A percentile compares a stretch with the other conserved stretches of the same genome.
These are phyloP conservation scores for Ceratocystis destructans DNA, from an alignment of 2,329 filamentous ascomycete species.

Conservation along the genomic window DNA sequence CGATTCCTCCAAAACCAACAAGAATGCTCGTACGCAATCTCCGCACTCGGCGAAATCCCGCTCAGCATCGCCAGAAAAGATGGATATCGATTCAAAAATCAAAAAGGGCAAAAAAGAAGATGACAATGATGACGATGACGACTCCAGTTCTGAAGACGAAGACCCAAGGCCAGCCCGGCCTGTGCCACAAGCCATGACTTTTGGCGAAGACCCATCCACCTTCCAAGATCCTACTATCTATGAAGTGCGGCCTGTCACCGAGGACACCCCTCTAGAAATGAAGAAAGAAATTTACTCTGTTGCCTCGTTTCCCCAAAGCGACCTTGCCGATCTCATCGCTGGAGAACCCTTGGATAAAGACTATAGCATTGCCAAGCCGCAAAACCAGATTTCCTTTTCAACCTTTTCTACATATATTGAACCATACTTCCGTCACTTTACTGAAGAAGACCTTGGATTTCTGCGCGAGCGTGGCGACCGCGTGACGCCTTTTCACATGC, in stretches of 20 bases:
- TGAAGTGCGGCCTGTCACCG: conserved; percentile 69
- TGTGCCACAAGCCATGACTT: conserved; percentile 70
- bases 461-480: conserved; percentile 82
- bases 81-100: conserved; percentile 45
- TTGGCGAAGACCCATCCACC: conserved; percentile 82
- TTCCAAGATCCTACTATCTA: conserved; percentile 88
- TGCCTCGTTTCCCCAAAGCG: conserved; percentile 62
- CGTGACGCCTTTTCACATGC: conserved; percentile 69
- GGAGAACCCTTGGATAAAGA: conserved; percentile 87
- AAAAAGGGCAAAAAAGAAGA: conserved; percentile 27
- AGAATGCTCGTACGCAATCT: conserved; percentile 42
- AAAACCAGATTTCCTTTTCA: conserved; percentile 83
- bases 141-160: conserved; percentile 43
- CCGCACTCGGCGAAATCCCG: conserved; percentile 44
- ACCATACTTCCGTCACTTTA: conserved; percentile 76
- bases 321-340: conserved; percentile 72
- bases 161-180: conserved; percentile 47
- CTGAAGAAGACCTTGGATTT: conserved; percentile 88
- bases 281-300: conserved; percentile 82
- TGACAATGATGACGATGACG: conserved; percentile 31
- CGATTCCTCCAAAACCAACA: conserved; percentile 38
- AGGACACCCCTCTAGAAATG: conserved; percentile 30
- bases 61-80: conserved; percentile 36
- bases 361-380: conserved; percentile 86
- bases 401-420: conserved; percentile 91